A percentile compares a stretch with the other conserved stretches of the same genome.
Evolutionary conservation across 2,329 filamentous ascomycete species (phyloP).

Genomic region (Colletotrichum cereale): DNA sequence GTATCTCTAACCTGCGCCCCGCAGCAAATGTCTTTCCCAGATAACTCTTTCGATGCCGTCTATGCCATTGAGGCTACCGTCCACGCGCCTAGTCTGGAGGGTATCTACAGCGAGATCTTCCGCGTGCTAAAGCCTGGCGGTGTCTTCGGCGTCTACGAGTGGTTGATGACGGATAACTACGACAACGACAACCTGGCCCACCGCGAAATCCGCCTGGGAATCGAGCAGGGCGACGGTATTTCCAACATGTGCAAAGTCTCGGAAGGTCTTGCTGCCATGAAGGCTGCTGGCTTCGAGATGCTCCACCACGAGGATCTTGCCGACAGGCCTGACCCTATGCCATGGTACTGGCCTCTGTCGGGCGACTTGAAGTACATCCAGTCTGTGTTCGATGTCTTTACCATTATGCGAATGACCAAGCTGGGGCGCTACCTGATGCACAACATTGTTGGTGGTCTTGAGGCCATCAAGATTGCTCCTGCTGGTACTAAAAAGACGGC

Average conservation of each 20-base stretch:
- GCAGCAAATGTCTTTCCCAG: slow-evolving; percentile 90
- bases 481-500: slow-evolving; percentile 94
- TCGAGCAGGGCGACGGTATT: slow-evolving; percentile 93
- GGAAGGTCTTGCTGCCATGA: slow-evolving; percentile 83
- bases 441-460: slow-evolving; percentile 80
- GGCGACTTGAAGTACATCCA: slow-evolving; percentile 88
- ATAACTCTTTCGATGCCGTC: slow-evolving; percentile 90
- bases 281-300: slow-evolving; percentile 82
- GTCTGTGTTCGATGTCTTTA: slow-evolving; percentile 82
- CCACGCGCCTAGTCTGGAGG: slow-evolving; percentile 87
- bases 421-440: slow-evolving; percentile 82
- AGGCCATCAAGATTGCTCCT: slow-evolving; percentile 81
- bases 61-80: slow-evolving; percentile 97
- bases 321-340: slow-evolving; percentile 77
- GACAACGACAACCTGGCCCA: slow-evolving; percentile 87
- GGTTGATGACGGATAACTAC: slow-evolving; percentile 96
- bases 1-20: neutral
- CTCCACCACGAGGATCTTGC: slow-evolving; percentile 66
- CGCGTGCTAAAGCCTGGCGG: slow-evolving; percentile 95
- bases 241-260: slow-evolving; percentile 92
- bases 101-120: slow-evolving; percentile 92
- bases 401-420: slow-evolving; percentile 90
- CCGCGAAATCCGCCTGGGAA: slow-evolving; percentile 87
- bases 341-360: slow-evolving; percentile 95
- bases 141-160: slow-evolving; percentile 94